A percentile compares a stretch with the other conserved stretches of the same genome.
Evolutionary conservation across 306 rosid species (phyloP).

Genomic region (Quercus gilva): DNA sequence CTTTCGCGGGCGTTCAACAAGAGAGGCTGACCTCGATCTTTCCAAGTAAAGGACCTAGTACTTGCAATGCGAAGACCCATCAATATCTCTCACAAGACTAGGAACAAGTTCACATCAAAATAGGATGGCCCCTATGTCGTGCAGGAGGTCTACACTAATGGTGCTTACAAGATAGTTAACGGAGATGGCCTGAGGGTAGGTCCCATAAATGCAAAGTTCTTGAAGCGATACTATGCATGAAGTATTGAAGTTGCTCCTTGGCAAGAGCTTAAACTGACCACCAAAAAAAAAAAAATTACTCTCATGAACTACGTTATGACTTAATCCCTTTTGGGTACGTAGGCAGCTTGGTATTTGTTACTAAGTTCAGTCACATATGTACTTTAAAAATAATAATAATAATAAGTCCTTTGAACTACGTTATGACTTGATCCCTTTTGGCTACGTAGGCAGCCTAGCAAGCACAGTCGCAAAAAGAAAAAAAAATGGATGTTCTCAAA

Average conservation of each 20-base stretch:
- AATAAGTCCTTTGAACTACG: no score
- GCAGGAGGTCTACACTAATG: not conserved
- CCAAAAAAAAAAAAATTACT: not conserved
- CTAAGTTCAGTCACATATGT: not conserved
- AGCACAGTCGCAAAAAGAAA: no score
- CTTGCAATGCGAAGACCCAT: not conserved
- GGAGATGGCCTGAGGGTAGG: not conserved
- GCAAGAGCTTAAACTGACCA: not conserved
- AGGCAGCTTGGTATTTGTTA: not conserved
- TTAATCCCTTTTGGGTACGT: not conserved
- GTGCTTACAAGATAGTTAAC: not conserved
- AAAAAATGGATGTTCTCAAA: no score
- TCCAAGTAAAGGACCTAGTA: not conserved
- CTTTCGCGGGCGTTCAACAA: no score
- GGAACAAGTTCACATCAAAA: not conserved
- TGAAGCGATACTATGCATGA: not conserved
- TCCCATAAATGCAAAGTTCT: not conserved
- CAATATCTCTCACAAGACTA: not conserved
- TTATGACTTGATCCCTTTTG: no score
- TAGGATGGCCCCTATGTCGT: not conserved
- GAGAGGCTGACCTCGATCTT: no score
- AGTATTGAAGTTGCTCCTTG: no score
- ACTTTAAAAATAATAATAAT: no score
- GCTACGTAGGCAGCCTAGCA: no score
- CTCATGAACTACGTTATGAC: not conserved